Evolutionary conservation across 2,329 filamentous ascomycete species (phyloP).

Genomic region (Paecilomyces variotii): DNA sequence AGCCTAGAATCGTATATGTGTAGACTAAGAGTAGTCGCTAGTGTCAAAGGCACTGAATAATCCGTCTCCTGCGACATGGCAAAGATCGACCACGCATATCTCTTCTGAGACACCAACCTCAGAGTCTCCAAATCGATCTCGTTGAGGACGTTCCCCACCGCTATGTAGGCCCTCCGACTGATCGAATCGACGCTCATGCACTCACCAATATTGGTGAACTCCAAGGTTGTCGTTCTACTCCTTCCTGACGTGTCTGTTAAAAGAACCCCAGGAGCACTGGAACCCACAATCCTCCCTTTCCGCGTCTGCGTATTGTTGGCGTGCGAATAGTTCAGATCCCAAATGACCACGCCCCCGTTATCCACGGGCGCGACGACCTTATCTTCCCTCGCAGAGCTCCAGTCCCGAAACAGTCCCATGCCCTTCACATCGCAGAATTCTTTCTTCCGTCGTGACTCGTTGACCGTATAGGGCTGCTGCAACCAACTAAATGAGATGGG

Average conservation of each 20-base stretch:
- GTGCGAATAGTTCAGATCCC: conserved; percentile 56
- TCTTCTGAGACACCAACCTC: conserved; percentile 58
- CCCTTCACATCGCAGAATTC: conserved; percentile 60
- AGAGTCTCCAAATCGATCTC: conserved; percentile 75
- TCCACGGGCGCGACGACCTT: conserved; percentile 70
- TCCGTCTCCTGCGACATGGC: conserved; percentile 63
- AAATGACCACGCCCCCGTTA: conserved; percentile 79
- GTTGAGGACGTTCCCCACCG: conserved; percentile 66
- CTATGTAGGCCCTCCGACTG: conserved; percentile 65
- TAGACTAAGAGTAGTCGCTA: conserved; percentile 73
- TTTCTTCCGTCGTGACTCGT: conserved; percentile 29
- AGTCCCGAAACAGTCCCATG: conserved; percentile 57
- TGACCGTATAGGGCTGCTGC: conserved; percentile 45
- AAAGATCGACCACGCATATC: conserved; percentile 75
- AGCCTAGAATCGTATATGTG: conserved; percentile 71
- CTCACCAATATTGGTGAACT: conserved; percentile 56
- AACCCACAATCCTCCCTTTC: conserved; percentile 52
- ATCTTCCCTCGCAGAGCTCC: conserved; percentile 44
- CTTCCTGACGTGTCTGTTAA: conserved; percentile 63
- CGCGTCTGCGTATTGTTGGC: conserved; percentile 27
- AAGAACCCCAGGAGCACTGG: conserved; percentile 60
- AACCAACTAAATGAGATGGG: conserved; percentile 71
- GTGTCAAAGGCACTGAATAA: conserved; percentile 63
- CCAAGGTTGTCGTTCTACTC: conserved; percentile 18
- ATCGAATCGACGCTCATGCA: conserved; percentile 71